A percentile compares a stretch with the other conserved stretches of the same genome.
phyloP scores from a whole-genome alignment of 1,139 yeast genomes.

The Sugiyamaella sp. region DNA sequence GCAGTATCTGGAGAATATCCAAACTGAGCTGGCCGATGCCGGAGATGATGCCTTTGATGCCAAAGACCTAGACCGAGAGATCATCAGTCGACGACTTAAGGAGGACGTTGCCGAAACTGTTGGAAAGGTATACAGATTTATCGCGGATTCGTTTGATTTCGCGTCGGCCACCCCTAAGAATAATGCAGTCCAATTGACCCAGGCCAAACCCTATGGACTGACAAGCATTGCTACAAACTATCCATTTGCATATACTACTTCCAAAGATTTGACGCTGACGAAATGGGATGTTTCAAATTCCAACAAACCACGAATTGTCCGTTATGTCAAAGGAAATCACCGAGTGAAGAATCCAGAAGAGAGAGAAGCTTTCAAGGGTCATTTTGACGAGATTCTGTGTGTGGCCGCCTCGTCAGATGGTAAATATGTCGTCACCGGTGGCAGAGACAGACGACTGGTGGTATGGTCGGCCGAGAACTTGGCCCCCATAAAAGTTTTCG shows the following conservation, averaged over 20 bases:
- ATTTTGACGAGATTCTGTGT: constrained; percentile 71
- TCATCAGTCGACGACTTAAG: constrained; percentile 75
- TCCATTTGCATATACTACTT: constrained; percentile 75
- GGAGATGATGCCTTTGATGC: constrained; percentile 75
- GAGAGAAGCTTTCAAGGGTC: constrained; percentile 53
- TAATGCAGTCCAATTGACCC: constrained; percentile 26
- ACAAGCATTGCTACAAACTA: constrained; percentile 47
- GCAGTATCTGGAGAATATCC: constrained; percentile 82
- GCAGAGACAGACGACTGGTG: constrained; percentile 74
- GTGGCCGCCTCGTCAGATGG: constrained; percentile 91
- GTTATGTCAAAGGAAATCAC: constrained; percentile 66
- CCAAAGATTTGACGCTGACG: constrained; percentile 78
- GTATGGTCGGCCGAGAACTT: constrained; percentile 86
- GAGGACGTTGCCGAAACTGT: constrained; percentile 88
- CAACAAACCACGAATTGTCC: constrained; percentile 57
- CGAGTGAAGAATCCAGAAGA: constrained; percentile 42
- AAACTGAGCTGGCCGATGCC: constrained; percentile 49
- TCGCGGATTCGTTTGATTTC: constrained; percentile 41
- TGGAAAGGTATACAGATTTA: constrained; percentile 75
- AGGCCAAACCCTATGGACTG: constrained; percentile 36
- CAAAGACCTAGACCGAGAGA: constrained; percentile 86
- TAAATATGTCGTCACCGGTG: constrained; percentile 86
- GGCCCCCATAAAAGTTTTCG: constrained; percentile 73
- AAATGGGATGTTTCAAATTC: constrained; percentile 68
- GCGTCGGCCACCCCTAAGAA: constrained; percentile 20